These are phyloP conservation scores for Solanum virginianum DNA, from an alignment of 257 asterid genomes.

Conservation along the genomic window DNA sequence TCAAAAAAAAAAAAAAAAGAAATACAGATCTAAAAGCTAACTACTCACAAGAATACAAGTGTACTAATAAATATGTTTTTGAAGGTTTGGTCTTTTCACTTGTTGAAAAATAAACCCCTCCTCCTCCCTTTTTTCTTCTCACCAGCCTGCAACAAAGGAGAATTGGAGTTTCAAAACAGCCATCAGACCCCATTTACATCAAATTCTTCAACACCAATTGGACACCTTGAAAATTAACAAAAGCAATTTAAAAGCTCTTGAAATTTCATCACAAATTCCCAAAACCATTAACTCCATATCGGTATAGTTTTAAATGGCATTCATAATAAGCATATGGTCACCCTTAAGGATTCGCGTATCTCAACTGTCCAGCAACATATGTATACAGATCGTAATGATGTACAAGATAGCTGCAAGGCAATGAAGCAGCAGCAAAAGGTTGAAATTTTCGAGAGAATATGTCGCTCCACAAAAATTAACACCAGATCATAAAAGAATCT, in stretches of 20 bases:
- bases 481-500: neutral
- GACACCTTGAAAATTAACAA: neutral
- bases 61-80: neutral
- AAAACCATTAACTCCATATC: neutral
- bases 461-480: neutral
- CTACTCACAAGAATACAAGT: neutral
- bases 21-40: neutral
- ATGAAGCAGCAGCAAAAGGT: neutral
- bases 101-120: conserved; percentile 62
- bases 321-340: neutral
- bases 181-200: neutral
- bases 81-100: conserved; percentile 10
- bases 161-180: neutral
- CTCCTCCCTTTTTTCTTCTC: conserved; percentile 70
- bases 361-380: neutral
- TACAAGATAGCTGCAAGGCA: neutral
- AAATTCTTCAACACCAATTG: neutral
- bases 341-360: neutral
- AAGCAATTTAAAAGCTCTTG: neutral
- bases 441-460: neutral
- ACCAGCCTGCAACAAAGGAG: conserved; percentile 50
- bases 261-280: neutral
- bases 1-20: neutral
- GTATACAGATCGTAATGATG: neutral
- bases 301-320: neutral